Conservation (phyloP, 2,329 filamentous ascomycete genomes). For the Epichloe sibirici region DNA sequence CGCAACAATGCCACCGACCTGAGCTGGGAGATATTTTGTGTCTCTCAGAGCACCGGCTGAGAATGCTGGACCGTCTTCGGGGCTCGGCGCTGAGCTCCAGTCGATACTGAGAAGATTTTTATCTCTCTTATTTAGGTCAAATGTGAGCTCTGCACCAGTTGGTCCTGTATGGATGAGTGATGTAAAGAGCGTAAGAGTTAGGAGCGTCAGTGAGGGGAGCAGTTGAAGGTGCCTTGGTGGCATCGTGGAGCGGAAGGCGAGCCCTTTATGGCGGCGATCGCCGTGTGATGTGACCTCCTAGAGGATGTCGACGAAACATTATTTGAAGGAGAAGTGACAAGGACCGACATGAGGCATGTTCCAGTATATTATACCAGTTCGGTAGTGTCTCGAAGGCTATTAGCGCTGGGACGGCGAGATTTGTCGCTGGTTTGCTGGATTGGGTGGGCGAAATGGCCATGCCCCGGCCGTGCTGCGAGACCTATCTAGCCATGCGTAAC, state of each 20-base stretch:
- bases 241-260: slow-evolving; percentile 27
- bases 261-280: slow-evolving; percentile 20
- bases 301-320: slow-evolving; percentile 36
- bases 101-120: slow-evolving; percentile 34
- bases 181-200: slow-evolving; percentile 16
- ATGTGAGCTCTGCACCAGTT: slow-evolving; percentile 2
- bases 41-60: slow-evolving; percentile 48
- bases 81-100: slow-evolving; percentile 33
- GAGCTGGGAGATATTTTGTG: slow-evolving; percentile 56
- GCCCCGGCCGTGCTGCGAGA: not conserved
- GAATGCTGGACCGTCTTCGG: slow-evolving; percentile 47
- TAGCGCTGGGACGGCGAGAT: slow-evolving; percentile 7
- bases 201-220: slow-evolving; percentile 14
- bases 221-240: slow-evolving; percentile 17
- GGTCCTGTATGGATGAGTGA: slow-evolving; percentile 15
- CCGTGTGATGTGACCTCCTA: slow-evolving; percentile 30
- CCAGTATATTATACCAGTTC: slow-evolving; percentile 42
- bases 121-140: slow-evolving; percentile 12
- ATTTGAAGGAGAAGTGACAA: slow-evolving; percentile 34
- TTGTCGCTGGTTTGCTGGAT: not conserved
- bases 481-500: slow-evolving; percentile 2
- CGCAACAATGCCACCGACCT: slow-evolving; percentile 74
- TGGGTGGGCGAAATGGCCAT: not conserved
- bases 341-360: slow-evolving; percentile 30
- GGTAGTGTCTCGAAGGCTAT: slow-evolving; percentile 25